Evolutionary conservation across 139 green algal genomes (phyloP).

Genomic region (Picochlorum sp.): DNA sequence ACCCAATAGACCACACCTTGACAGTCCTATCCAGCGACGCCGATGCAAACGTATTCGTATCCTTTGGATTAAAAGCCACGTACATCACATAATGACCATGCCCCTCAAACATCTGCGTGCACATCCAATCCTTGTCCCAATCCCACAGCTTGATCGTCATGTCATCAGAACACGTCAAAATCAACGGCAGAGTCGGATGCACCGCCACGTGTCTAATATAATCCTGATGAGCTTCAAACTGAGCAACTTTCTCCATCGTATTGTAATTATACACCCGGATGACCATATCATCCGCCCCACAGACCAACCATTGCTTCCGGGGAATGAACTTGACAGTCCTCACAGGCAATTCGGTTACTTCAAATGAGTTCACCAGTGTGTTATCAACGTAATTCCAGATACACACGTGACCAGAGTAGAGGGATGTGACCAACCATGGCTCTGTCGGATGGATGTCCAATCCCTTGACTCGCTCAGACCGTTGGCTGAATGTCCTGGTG

Average conservation of each 20-base stretch:
- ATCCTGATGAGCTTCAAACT: conserved; percentile 96
- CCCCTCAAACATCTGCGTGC: conserved; percentile 94
- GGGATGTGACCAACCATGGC: conserved; percentile 72
- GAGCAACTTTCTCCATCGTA: conserved; percentile 95
- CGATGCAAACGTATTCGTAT: conserved; percentile 97
- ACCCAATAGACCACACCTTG: conserved; percentile 95
- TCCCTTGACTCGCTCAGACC: conserved; percentile 95
- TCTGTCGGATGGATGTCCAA: conserved; percentile 98
- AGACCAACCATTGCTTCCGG: conserved; percentile 95
- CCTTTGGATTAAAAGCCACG: conserved; percentile 97
- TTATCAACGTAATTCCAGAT: conserved; percentile 95
- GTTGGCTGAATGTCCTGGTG: conserved; percentile 83
- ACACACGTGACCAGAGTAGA: conserved; percentile 71
- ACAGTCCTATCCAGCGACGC: conserved; percentile 94
- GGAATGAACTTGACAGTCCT: conserved; percentile 92
- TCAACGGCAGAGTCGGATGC: conserved; percentile 84
- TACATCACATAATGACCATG: conserved; percentile 99
- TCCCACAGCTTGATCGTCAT: conserved; percentile 99
- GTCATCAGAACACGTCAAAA: conserved; percentile 93
- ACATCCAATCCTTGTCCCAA: conserved; percentile 93
- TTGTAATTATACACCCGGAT: conserved; percentile 99
- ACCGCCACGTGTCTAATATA: conserved; percentile 95
- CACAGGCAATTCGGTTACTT: conserved; percentile 93
- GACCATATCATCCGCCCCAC: conserved; percentile 94
- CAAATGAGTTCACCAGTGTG: conserved; percentile 95